Conservation (phyloP, 257 asterid genomes). For the Avicennia marina region DNA sequence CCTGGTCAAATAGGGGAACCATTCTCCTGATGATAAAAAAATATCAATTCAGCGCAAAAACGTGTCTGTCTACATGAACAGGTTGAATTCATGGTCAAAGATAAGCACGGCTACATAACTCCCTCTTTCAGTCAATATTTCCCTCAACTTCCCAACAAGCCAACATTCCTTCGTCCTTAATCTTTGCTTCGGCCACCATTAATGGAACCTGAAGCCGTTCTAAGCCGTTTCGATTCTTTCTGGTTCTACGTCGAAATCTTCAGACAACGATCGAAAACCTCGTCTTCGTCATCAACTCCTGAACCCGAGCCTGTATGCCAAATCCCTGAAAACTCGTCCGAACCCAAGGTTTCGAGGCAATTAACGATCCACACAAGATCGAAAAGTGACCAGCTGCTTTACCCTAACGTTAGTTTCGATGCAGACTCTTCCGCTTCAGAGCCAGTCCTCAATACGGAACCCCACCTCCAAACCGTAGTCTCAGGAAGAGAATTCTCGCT, state of each 20-base stretch:
- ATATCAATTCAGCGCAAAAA: too few relatives aligned
- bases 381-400: slow-evolving; percentile 36
- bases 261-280: slow-evolving; percentile 2
- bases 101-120: too few relatives aligned
- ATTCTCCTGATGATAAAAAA: too few relatives aligned
- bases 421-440: slow-evolving; percentile 24
- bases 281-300: neutral
- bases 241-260: slow-evolving; percentile 47
- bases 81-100: too few relatives aligned
- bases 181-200: too few relatives aligned
- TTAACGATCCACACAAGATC: slow-evolving; percentile 33
- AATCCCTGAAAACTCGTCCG: slow-evolving; percentile 14
- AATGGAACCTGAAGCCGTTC: slow-evolving; percentile 52
- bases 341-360: slow-evolving; percentile 12
- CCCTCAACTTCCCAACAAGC: too few relatives aligned
- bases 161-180: too few relatives aligned
- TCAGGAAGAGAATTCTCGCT: slow-evolving; percentile 29
- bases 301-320: neutral
- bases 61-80: too few relatives aligned
- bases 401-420: neutral
- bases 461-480: slow-evolving; percentile 29
- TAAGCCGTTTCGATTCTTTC: slow-evolving; percentile 51
- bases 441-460: slow-evolving; percentile 23
- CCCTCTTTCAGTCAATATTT: too few relatives aligned
- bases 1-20: too few relatives aligned